Evolutionary conservation across 2,329 filamentous ascomycete genomes (phyloP).

Genomic region (Chrysosporium keratinophilum): DNA sequence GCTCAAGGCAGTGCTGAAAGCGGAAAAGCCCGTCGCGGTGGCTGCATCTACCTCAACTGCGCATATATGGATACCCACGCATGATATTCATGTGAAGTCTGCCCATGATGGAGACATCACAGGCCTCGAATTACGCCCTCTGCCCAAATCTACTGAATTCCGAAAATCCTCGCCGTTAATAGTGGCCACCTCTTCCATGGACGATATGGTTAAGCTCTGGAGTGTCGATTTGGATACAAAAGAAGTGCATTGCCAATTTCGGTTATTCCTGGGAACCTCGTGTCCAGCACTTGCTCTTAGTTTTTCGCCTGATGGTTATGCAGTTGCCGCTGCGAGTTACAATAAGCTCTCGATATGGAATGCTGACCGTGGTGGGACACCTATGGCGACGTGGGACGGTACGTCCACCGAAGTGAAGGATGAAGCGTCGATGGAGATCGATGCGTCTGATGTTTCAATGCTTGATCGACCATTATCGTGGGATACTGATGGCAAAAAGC

Average conservation of each 20-base stretch:
- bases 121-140: constrained; percentile 33
- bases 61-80: constrained; percentile 38
- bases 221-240: constrained; percentile 31
- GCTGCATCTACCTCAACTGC: constrained; percentile 29
- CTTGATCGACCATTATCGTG: constrained; percentile 39
- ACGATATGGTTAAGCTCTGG: constrained; percentile 39
- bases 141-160: constrained; percentile 21
- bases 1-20: constrained; percentile 27
- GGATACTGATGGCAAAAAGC: constrained; percentile 45
- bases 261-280: constrained; percentile 28
- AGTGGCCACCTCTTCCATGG: constrained; percentile 38
- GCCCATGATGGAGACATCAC: constrained; percentile 37
- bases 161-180: constrained; percentile 22
- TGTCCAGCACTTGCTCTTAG: constrained; percentile 33
- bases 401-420: constrained; percentile 28
- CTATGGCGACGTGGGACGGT: constrained; percentile 34
- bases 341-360: constrained; percentile 40
- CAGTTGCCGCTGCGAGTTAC: constrained; percentile 36
- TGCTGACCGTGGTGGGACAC: constrained; percentile 34
- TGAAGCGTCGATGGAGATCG: constrained; percentile 22
- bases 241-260: constrained; percentile 29
- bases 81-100: constrained; percentile 30
- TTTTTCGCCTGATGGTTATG: constrained; percentile 41
- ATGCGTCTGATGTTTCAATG: constrained; percentile 14
- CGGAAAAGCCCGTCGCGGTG: constrained; percentile 28